Evolutionary conservation across 1,139 yeast genomes (phyloP), one percentile per base, ranked within the genome.

Genomic region (Scheffersomyces insectosa): DNA sequence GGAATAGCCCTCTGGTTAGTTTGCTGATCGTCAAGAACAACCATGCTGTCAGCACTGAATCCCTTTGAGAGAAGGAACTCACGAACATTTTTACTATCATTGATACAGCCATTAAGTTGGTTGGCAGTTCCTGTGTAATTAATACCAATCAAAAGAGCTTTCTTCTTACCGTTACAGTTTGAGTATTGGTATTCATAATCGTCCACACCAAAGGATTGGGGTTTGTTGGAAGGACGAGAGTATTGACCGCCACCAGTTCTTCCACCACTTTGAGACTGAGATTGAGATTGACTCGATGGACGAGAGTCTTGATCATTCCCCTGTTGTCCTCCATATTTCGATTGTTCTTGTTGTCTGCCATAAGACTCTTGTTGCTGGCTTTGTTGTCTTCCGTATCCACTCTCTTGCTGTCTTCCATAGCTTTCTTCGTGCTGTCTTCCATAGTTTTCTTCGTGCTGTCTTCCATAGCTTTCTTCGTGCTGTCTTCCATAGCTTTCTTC

Each of bases 161-260:
- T 41, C 34, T 41, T 41, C 11, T 20, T n/a, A 6, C 43, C 43
- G 20, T 31, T 7, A 37, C 43, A 41, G 23, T 28, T 37, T 3
- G 43, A 41, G 34, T 41, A 41, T 14, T 36, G 43, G 38, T 37
- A 41, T 25, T 16, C 38, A 32, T 41, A 41, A 10, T 41, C 43
- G 23, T 41, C 43, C 10, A 38, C 44, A 8, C 44, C 46, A 33
- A 41, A 41, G 9, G 44, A 38, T 32, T 43, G 47, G 11, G 34
- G 34, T 12, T 14, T 14, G 10, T 20, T 20, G 11, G 20, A 13
- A 31, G 34, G 34, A 12, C 34, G 34, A 5, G 34, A 31, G 20
- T 14, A 8, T 6, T 31, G n/a, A 7, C 34, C 34, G 4, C 34
- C 34, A 31, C 34, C 34, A 11, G n/a, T 14, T 3, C 34, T 31